phyloP scores from a whole-genome alignment of 2,329 filamentous ascomycete species.

The Hypoxylon sp. region DNA sequence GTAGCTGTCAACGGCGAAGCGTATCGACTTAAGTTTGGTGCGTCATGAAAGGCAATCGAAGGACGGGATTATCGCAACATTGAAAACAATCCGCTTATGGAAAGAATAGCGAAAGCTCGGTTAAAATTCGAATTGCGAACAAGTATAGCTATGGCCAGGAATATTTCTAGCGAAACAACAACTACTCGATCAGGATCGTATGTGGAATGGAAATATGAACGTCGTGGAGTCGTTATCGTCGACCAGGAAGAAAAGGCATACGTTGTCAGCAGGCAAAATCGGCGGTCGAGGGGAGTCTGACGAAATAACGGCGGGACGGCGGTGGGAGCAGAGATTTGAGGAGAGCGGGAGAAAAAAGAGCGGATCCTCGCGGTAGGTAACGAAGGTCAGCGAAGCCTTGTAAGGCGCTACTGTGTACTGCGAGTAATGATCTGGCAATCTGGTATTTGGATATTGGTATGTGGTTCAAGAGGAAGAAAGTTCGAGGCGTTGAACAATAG shows the following conservation, averaged over 20 bases:
- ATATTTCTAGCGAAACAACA: no score
- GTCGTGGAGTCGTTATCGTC: no score
- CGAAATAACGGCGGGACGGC: slow-evolving; percentile 17
- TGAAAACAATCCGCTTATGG: no score
- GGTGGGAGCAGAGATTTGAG: slow-evolving; percentile 4
- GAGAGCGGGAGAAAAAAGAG: slow-evolving; percentile 15
- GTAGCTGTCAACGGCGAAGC: slow-evolving; percentile 8
- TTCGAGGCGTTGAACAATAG: slow-evolving; percentile 26
- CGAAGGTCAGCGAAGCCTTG: slow-evolving; percentile 23
- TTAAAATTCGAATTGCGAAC: no score
- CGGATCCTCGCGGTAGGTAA: slow-evolving; percentile 23
- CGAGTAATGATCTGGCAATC: slow-evolving; percentile 19
- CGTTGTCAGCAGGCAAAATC: slow-evolving; percentile 1
- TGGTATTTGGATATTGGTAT: slow-evolving; percentile 20
- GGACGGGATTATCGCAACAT: slow-evolving; percentile 34
- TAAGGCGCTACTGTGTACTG: slow-evolving; percentile 26
- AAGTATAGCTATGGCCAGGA: no score
- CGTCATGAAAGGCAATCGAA: slow-evolving; percentile 38
- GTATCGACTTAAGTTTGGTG: slow-evolving; percentile 19
- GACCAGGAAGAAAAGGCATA: no score
- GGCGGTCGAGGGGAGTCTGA: slow-evolving; percentile 21
- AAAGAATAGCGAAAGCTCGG: slow-evolving; percentile 5
- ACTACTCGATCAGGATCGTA: neutral
- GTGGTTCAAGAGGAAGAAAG: slow-evolving; percentile 13
- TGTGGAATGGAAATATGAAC: no score